Percentiles rank a stretch among this genome's conserved stretches.
Conservation (phyloP, 768 basidiomycete species). For the Dacryopinax spathularia region DNA sequence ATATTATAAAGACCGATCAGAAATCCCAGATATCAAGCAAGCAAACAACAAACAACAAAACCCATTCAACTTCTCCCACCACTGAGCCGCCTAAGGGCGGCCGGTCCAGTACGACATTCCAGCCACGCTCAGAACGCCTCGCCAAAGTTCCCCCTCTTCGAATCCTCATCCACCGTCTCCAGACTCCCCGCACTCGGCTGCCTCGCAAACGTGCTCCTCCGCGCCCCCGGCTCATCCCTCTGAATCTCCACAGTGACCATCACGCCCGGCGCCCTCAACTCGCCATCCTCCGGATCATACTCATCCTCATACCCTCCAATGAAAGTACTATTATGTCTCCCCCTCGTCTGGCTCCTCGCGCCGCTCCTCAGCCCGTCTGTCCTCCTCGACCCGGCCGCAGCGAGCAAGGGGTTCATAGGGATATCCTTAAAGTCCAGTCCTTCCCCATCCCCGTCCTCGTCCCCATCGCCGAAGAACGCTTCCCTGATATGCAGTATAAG, state of each 20-base stretch:
- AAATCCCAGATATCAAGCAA: too few relatives aligned
- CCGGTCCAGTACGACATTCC: too few relatives aligned
- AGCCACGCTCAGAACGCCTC: neutral
- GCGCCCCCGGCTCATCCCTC: neutral
- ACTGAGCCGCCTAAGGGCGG: too few relatives aligned
- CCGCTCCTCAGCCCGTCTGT: neutral
- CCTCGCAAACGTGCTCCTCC: neutral
- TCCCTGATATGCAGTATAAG: neutral
- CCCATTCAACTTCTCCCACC: too few relatives aligned
- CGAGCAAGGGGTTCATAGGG: neutral
- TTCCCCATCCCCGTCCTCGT: neutral
- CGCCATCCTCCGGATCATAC: neutral
- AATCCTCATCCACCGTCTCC: neutral
- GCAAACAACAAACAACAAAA: too few relatives aligned
- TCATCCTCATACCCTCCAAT: neutral
- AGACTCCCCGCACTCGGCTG: neutral
- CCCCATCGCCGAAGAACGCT: neutral
- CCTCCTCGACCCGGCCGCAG: neutral
- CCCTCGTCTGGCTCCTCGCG: neutral
- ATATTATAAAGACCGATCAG: too few relatives aligned
- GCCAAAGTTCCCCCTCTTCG: neutral
- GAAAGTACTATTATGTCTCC: neutral
- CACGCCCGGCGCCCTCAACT: neutral
- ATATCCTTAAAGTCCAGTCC: neutral
- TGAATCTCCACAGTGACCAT: conserved; percentile 1